A percentile compares a stretch with the other conserved stretches of the same genome.
Conservation (phyloP, 306 rosid genomes). For the Fragaria ananassa region DNA sequence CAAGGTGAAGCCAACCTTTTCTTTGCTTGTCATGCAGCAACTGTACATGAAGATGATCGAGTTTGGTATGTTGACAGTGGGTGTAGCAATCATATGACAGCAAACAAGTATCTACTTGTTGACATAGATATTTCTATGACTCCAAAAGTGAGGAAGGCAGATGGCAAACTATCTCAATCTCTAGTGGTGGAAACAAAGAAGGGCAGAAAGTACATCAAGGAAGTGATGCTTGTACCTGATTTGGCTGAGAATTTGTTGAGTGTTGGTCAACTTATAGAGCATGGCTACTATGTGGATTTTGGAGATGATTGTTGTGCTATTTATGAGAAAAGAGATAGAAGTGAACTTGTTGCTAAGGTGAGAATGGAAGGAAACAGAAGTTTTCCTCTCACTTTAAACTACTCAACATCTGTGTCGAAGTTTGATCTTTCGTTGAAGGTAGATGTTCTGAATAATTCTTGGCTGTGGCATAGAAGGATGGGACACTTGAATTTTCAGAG, state of each 20-base stretch:
- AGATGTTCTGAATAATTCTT: not conserved
- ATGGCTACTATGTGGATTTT: not conserved
- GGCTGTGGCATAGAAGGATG: not conserved
- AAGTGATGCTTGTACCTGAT: not conserved
- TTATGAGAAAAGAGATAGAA: not conserved
- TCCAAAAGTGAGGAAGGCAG: not conserved
- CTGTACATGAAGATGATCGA: too few relatives aligned
- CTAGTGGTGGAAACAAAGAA: not conserved
- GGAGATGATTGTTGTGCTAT: not conserved
- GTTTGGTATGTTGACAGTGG: constrained; percentile 7
- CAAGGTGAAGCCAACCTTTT: not conserved
- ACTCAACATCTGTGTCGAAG: not conserved
- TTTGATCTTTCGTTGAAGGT: not conserved
- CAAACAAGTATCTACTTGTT: not conserved
- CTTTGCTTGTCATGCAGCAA: not conserved
- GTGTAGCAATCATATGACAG: constrained; percentile 22
- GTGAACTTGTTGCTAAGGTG: not conserved
- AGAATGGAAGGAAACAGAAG: not conserved
- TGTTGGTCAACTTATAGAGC: not conserved
- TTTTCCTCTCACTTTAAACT: not conserved
- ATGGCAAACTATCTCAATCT: not conserved
- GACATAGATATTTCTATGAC: not conserved
- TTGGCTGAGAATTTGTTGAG: not conserved
- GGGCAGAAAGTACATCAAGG: not conserved
- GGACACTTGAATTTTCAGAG: not conserved